phyloP scores from a whole-genome alignment of 2,329 filamentous ascomycete genomes.

The Nigrospora oryzae region DNA sequence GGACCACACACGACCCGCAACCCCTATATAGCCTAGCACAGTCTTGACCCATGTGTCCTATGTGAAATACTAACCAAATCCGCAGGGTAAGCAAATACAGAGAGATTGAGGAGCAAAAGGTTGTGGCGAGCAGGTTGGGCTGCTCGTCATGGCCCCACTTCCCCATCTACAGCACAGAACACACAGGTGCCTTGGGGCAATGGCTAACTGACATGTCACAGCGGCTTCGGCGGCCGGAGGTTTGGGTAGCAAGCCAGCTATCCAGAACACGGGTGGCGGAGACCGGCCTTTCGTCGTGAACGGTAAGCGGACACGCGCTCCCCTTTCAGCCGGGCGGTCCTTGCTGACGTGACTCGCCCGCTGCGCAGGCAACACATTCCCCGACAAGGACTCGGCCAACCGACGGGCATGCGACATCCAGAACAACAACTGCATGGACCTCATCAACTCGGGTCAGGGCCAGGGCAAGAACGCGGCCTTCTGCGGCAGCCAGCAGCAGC shows the following conservation, averaged over 20 bases:
- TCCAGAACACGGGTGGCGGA: conserved; percentile 36
- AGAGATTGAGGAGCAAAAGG: background rate
- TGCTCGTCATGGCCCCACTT: background rate
- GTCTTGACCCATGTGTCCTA: too few species aligned
- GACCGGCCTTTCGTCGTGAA: conserved; percentile 47
- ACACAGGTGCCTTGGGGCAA: background rate
- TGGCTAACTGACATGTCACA: conserved; percentile 1
- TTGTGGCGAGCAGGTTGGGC: background rate
- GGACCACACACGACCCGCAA: too few species aligned
- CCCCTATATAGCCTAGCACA: too few species aligned
- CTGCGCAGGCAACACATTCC: conserved; percentile 37
- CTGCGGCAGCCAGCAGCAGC: too few species aligned
- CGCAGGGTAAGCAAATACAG: background rate
- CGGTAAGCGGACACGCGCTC: conserved; percentile 26
- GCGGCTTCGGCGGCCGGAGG: conserved; percentile 37
- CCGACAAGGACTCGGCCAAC: conserved; percentile 43
- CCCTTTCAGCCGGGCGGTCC: conserved; percentile 39
- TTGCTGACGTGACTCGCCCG: conserved; percentile 27
- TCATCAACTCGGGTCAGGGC: conserved; percentile 40
- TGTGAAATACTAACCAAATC: too few species aligned
- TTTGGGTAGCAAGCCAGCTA: conserved; percentile 35
- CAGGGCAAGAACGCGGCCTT: too few species aligned
- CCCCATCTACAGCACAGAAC: background rate
- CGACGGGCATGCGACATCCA: conserved; percentile 56
- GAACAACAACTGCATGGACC: conserved; percentile 51